Percentiles rank a stretch among this genome's conserved stretches.
Conservation (phyloP, 331 rosid species). For the Quercus tomentella region DNA sequence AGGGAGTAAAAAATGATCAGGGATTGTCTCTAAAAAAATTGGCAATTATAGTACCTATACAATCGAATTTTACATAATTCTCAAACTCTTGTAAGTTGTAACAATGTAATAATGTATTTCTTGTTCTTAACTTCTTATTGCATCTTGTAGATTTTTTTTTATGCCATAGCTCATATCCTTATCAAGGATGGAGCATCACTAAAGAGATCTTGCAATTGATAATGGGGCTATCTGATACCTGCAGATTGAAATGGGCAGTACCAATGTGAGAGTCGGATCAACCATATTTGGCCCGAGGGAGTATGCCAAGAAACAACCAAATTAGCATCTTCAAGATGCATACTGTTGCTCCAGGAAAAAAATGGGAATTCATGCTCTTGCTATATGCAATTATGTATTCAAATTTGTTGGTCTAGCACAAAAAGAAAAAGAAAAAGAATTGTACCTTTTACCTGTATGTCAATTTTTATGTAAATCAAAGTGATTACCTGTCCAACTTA, state of each 20-base stretch:
- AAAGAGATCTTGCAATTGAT: slow-evolving; percentile 4
- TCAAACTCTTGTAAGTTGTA: not conserved
- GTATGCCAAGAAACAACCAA: slow-evolving; percentile 56
- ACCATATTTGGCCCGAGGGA: slow-evolving; percentile 91
- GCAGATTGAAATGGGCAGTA: slow-evolving; percentile 92
- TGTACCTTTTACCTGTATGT: not conserved
- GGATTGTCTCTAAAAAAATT: not conserved
- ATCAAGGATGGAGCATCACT: not conserved
- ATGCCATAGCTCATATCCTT: not conserved
- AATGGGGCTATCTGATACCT: slow-evolving; percentile 2
- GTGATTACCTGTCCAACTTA: not conserved
- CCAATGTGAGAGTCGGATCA: slow-evolving; percentile 84
- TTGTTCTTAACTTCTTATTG: not conserved
- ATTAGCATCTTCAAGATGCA: slow-evolving; percentile 8
- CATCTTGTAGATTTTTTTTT: not conserved
- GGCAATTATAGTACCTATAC: not conserved
- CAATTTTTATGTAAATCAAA: not conserved
- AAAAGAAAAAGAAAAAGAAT: not conserved
- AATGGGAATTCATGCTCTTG: not conserved
- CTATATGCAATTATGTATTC: not conserved
- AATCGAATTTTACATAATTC: not conserved
- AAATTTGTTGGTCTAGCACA: not conserved
- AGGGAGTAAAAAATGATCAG: not conserved
- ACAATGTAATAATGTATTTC: not conserved
- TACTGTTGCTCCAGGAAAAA: not conserved